Conservation (phyloP, 2,329 filamentous ascomycete genomes). For the Aureobasidium uvarum region DNA sequence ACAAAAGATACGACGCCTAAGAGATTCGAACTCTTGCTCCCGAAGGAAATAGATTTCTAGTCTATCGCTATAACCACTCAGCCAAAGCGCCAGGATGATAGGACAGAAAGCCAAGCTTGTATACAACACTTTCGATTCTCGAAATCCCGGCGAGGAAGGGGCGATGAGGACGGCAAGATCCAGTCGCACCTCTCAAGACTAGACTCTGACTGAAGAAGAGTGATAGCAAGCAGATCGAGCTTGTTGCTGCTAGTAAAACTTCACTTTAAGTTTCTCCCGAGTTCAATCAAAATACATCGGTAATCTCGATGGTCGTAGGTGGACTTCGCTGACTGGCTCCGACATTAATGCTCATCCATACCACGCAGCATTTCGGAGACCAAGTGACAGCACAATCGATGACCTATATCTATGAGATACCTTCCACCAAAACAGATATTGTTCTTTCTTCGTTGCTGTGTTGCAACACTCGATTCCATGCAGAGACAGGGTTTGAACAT, state of each 20-base stretch:
- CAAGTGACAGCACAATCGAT: neutral
- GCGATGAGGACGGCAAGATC: neutral
- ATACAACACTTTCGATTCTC: neutral
- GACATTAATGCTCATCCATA: too few species aligned
- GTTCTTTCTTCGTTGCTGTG: neutral
- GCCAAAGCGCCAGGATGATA: constrained; percentile 9
- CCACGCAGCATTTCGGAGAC: neutral
- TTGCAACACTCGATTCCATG: neutral
- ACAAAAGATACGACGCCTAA: too few species aligned
- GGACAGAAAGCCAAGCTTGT: too few species aligned
- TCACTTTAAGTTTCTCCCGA: too few species aligned
- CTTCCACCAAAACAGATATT: neutral
- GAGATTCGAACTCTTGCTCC: constrained; percentile 13
- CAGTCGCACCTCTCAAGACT: too few species aligned
- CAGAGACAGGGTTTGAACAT: neutral
- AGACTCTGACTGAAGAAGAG: too few species aligned
- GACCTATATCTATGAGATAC: neutral
- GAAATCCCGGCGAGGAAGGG: neutral
- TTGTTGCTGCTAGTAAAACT: too few species aligned
- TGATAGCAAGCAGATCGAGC: too few species aligned
- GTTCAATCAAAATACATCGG: too few species aligned
- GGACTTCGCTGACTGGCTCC: too few species aligned
- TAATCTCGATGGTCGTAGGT: too few species aligned
- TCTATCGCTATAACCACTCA: constrained; percentile 26
- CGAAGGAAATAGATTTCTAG: constrained; percentile 25